Evolutionary conservation across 768 basidiomycete genomes (phyloP).

Genomic region (Kwoniella botswanensis): DNA sequence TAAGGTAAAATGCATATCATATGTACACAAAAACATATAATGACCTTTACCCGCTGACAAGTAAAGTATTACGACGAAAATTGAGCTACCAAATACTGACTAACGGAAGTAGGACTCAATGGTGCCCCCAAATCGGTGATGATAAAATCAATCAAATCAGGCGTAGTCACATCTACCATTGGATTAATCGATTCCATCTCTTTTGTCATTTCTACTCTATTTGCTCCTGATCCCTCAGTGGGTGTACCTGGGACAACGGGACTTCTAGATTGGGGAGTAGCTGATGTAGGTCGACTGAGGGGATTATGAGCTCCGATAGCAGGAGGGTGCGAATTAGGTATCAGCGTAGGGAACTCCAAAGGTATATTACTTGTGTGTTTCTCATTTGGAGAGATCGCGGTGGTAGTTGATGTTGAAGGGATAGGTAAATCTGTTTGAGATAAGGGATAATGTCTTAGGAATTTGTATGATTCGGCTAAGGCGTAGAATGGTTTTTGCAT

Average conservation of each 20-base stretch:
- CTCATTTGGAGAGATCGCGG: conserved; percentile 71
- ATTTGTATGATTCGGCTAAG: conserved; percentile 95
- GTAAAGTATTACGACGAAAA: conserved; percentile 58
- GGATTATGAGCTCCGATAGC: conserved; percentile 7
- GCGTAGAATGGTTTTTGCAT: conserved; percentile 96
- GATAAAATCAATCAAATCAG: conserved; percentile 90
- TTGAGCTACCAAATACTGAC: conserved; percentile 93
- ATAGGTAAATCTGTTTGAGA: conserved; percentile 57
- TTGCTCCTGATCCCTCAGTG: conserved; percentile 9
- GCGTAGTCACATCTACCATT: conserved; percentile 91
- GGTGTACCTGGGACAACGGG: conserved; percentile 12
- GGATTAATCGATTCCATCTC: conserved; percentile 84
- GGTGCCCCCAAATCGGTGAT: conserved; percentile 90
- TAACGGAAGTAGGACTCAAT: conserved; percentile 74
- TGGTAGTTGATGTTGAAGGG: conserved; percentile 25
- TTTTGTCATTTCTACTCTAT: conserved; percentile 67
- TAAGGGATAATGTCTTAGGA: conserved; percentile 87
- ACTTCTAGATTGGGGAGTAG: conserved; percentile 10
- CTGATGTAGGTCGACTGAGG: conserved; percentile 1
- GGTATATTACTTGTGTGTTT: conserved; percentile 4
- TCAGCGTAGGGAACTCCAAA: conserved; percentile 20
- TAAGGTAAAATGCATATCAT: not conserved
- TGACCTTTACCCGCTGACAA: not conserved
- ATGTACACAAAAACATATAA: not conserved
- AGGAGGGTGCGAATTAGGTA: conserved; percentile 34